A percentile compares a stretch with the other conserved stretches of the same genome.
These are phyloP conservation scores for Bjerkandera adusta DNA, from an alignment of 1,284 basidiomycete species.

Conservation along the genomic window DNA sequence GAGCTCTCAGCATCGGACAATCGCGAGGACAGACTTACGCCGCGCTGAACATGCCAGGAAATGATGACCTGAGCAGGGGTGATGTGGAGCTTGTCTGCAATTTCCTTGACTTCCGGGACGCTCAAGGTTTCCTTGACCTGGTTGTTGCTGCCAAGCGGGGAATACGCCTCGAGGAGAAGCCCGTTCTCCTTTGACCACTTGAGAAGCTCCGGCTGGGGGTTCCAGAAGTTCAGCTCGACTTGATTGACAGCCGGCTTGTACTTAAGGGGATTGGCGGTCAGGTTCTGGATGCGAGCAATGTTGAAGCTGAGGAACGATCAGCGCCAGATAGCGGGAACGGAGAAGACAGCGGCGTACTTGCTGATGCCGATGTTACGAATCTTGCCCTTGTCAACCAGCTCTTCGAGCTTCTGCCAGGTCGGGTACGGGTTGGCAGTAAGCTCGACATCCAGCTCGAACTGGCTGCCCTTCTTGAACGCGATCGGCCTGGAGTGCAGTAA, in stretches of 20 bases:
- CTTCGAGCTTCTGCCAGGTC: conserved; percentile 86
- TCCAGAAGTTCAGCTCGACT: conserved; percentile 82
- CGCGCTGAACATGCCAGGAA: conserved; percentile 79
- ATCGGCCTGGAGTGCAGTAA: conserved; percentile 48
- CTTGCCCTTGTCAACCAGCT: conserved; percentile 75
- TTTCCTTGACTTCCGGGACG: conserved; percentile 46
- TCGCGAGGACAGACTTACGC: conserved; percentile 41
- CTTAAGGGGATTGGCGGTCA: conserved; percentile 70
- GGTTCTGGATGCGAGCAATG: conserved; percentile 54
- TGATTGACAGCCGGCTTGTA: conserved; percentile 79
- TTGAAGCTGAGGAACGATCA: conserved; percentile 46
- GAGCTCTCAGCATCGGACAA: not conserved
- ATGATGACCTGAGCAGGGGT: conserved; percentile 79
- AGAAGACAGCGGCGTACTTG: conserved; percentile 48
- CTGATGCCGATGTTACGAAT: conserved; percentile 82
- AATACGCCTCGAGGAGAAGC: conserved; percentile 76
- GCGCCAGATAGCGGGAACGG: conserved; percentile 2
- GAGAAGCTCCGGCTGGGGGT: conserved; percentile 81
- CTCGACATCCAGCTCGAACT: conserved; percentile 49
- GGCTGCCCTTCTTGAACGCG: conserved; percentile 62
- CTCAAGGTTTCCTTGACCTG: conserved; percentile 54
- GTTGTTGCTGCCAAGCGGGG: conserved; percentile 68
- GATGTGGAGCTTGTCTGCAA: conserved; percentile 60
- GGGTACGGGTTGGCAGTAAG: conserved; percentile 76
- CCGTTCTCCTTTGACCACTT: conserved; percentile 66